These are phyloP conservation scores for Diaporthe citrichinensis DNA, from an alignment of 2,329 filamentous ascomycete species.

Conservation along the genomic window DNA sequence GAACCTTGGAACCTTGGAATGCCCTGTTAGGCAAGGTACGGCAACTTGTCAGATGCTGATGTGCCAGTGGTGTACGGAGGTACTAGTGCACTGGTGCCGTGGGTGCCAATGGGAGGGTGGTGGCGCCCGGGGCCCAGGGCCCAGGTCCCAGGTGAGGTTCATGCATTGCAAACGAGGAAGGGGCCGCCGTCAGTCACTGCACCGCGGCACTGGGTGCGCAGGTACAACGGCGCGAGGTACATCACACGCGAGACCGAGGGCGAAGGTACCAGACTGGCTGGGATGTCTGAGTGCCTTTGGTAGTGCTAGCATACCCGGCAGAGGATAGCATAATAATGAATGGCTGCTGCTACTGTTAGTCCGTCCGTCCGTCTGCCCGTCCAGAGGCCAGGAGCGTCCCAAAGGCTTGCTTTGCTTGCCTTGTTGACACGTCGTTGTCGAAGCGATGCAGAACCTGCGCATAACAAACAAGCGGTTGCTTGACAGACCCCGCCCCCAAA, in stretches of 20 bases:
- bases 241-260: neutral
- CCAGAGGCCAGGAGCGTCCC: conserved; percentile 2
- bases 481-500: conserved; percentile 17
- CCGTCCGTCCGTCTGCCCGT: neutral
- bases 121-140: neutral
- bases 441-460: conserved; percentile 22
- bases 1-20: conserved; percentile 24
- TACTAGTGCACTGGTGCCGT: conserved; percentile 1
- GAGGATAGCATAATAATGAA: conserved; percentile 24
- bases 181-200: conserved; percentile 26
- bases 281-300: neutral
- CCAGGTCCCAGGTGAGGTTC: conserved; percentile 21
- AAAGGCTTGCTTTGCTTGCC: conserved; percentile 9
- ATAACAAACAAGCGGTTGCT: conserved; percentile 17
- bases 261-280: neutral
- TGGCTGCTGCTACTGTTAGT: conserved; percentile 12
- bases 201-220: conserved; percentile 3
- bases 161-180: conserved; percentile 31
- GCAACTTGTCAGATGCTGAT: conserved; percentile 17
- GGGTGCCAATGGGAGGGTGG: conserved; percentile 9
- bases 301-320: neutral
- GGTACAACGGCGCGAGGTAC: conserved; percentile 6
- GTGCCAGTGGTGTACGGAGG: neutral
- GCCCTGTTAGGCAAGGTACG: conserved; percentile 23
- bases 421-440: conserved; percentile 33